phyloP scores from a whole-genome alignment of 2,329 filamentous ascomycete species.

The Botryotinia narcissicola region DNA sequence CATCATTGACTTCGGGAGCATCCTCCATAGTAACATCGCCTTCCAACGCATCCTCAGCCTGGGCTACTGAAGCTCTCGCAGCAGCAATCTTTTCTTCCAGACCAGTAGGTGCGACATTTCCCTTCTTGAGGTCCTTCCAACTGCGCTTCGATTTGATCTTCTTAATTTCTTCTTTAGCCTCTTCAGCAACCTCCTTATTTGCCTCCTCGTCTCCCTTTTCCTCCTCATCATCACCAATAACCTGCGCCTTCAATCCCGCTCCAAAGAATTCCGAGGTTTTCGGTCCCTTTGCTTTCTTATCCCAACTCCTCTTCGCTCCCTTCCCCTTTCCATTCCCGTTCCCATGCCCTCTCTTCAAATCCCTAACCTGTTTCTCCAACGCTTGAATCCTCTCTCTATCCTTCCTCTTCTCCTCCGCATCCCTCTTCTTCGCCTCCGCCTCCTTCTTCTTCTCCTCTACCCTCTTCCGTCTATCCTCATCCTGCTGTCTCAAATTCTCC shows the following conservation, averaged over 20 bases:
- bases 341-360: neutral
- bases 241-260: neutral
- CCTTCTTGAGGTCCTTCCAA: neutral
- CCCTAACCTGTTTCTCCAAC: constrained; percentile 8
- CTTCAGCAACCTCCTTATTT: neutral
- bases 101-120: neutral
- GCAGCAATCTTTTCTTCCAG: constrained; percentile 8
- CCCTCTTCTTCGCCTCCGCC: neutral
- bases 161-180: neutral
- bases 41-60: neutral
- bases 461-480: constrained; percentile 2
- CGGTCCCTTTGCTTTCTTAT: constrained; percentile 5
- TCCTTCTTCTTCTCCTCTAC: neutral
- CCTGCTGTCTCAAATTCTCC: neutral
- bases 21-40: constrained; percentile 5
- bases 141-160: constrained; percentile 14
- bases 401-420: neutral
- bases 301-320: neutral
- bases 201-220: neutral
- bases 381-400: constrained; percentile 1
- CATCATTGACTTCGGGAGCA: neutral
- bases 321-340: neutral
- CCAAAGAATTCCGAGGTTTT: constrained; percentile 15
- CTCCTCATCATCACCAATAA: neutral
- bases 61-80: neutral